Evolutionary conservation across 768 basidiomycete species (phyloP).

Genomic region (Trametes cingulata): DNA sequence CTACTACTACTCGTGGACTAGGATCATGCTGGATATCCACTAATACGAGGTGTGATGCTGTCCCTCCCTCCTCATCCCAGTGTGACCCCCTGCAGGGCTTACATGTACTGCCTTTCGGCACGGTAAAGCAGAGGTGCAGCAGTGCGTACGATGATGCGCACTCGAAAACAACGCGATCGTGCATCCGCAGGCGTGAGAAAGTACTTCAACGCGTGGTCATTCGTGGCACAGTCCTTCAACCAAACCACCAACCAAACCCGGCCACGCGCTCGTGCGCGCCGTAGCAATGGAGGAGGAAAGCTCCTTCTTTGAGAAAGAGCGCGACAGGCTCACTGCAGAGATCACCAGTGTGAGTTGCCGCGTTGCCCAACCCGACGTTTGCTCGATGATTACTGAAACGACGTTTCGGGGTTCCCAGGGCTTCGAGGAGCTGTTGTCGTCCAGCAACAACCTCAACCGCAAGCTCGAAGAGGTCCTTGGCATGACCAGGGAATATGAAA

Average conservation of each 20-base stretch:
- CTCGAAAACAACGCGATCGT: no score
- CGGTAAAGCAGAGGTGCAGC: no score
- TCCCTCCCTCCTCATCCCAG: neutral
- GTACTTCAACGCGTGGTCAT: no score
- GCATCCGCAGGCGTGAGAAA: no score
- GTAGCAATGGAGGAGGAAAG: constrained; percentile 33
- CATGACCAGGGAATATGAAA: constrained; percentile 91
- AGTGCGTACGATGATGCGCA: no score
- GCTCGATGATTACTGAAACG: neutral
- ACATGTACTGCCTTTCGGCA: no score
- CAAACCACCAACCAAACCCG: neutral
- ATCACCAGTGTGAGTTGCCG: constrained; percentile 59
- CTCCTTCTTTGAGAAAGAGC: constrained; percentile 78
- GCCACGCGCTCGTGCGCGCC: neutral
- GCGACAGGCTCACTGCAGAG: constrained; percentile 70
- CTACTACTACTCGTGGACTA: constrained; percentile 22
- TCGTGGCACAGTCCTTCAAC: no score
- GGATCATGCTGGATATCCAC: constrained; percentile 22
- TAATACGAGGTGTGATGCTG: constrained; percentile 16
- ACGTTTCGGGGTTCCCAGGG: constrained; percentile 46
- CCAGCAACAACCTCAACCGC: constrained; percentile 83
- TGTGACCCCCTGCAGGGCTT: neutral
- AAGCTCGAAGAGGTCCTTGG: constrained; percentile 91
- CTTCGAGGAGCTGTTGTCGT: constrained; percentile 84
- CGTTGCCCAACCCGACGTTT: neutral